Evolutionary conservation across 805 yeast genomes (phyloP).

Genomic region (Sungouiella blattae): DNA sequence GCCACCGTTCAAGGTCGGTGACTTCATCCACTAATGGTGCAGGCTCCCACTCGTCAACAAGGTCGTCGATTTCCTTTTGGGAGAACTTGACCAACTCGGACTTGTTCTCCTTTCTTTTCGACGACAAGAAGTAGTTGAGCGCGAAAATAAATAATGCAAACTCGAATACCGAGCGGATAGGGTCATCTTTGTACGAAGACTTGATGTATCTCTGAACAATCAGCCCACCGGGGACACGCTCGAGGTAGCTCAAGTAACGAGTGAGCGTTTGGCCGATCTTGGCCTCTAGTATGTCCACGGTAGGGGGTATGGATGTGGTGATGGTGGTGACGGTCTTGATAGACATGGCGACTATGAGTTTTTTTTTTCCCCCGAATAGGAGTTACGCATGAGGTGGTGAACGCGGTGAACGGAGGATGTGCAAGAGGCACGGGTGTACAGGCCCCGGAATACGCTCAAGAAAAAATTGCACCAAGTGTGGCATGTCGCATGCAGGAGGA

Average conservation of each 20-base stretch:
- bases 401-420: no score
- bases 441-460: no score
- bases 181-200: slow-evolving; percentile 90
- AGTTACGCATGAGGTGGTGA: no score
- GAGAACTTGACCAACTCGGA: slow-evolving; percentile 62
- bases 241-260: slow-evolving; percentile 33
- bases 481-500: no score
- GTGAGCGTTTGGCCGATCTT: slow-evolving; percentile 33
- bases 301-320: slow-evolving; percentile 27
- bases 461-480: no score
- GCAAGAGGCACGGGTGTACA: no score
- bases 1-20: slow-evolving; percentile 54
- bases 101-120: slow-evolving; percentile 72
- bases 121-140: slow-evolving; percentile 73
- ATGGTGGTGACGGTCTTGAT: neutral
- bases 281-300: slow-evolving; percentile 33
- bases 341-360: neutral
- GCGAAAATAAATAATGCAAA: slow-evolving; percentile 75
- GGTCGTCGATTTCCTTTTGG: slow-evolving; percentile 67
- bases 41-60: slow-evolving; percentile 90
- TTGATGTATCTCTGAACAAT: slow-evolving; percentile 66
- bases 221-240: slow-evolving; percentile 53
- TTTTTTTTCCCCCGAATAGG: no score
- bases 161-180: slow-evolving; percentile 83
- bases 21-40: slow-evolving; percentile 69